Conservation (phyloP, 768 basidiomycete species). For the Serpula lacrymans region DNA sequence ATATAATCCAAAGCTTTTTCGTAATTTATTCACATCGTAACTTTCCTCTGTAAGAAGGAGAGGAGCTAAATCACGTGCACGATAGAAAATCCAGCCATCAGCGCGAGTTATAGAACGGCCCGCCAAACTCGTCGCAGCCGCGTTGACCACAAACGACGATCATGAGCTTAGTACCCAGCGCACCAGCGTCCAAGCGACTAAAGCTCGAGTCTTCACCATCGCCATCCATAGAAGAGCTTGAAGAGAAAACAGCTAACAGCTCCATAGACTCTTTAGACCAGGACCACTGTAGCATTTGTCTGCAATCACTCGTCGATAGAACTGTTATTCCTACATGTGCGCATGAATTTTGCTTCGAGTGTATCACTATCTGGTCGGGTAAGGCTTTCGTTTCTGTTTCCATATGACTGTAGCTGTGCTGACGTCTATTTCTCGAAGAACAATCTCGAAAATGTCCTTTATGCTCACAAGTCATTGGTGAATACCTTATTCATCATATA, state of each 20-base stretch:
- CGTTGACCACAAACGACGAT: too few relatives aligned
- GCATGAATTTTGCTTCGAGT: conserved; percentile 94
- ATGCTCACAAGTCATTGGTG: conserved; percentile 63
- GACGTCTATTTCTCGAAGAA: conserved; percentile 34
- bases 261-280: conserved; percentile 10
- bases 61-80: too few relatives aligned
- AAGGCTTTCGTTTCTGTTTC: conserved; percentile 18
- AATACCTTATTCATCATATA: conserved; percentile 79
- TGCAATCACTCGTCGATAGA: conserved; percentile 72
- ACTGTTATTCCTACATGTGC: conserved; percentile 83
- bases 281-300: conserved; percentile 81
- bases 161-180: too few relatives aligned
- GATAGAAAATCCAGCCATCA: too few relatives aligned
- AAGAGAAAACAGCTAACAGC: background rate
- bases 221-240: conserved; percentile 4
- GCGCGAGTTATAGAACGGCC: too few relatives aligned
- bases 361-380: conserved; percentile 85
- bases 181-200: conserved; percentile 38
- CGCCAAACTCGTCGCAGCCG: too few relatives aligned
- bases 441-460: conserved; percentile 80
- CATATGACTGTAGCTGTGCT: background rate
- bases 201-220: conserved; percentile 29
- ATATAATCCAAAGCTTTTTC: too few relatives aligned
- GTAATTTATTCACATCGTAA: too few relatives aligned
- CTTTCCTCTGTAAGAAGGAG: too few relatives aligned